Evolutionary conservation across 306 rosid species (phyloP), one percentile per base, ranked within the genome.

Genomic region (Heteromeles arbutifolia): DNA sequence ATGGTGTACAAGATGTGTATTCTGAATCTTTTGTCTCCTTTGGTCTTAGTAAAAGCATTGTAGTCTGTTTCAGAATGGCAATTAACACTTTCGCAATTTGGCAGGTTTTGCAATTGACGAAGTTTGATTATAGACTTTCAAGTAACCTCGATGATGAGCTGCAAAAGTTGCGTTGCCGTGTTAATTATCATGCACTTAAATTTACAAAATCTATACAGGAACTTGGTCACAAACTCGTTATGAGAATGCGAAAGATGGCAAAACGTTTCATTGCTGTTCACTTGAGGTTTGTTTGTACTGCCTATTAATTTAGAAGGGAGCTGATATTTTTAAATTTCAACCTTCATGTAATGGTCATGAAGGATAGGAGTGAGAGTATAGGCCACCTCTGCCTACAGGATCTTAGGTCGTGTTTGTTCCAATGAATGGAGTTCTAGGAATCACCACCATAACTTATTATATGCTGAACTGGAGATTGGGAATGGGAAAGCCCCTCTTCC

Each of bases 41-140:
- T 4, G 5, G 25, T 8, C 64, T 43, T 53, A 34, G 59, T 22
- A 21, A 50, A 54, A 50, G 25, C 63, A 1, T 37, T 74, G 15
- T 65, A n/a, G 19, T 39, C 25, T 10, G 8, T 63, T 63, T 63
- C 67, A 32, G 74, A 53, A 61, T 44, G 69, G 45, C 77, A 63
- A 81, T 80, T 44, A 54, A 75, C 53, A 52, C 69, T 79, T 18
- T 39, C 34, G 53, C 65, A 53, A 64, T 81, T 85, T 76, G 77
- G 76, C 94, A 92, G 98, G 99, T 96, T 80, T 65, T 96, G 66
- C 99, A 96, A 75, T 85, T 96, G 85, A 96, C 99, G 0, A 96
- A 96, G 87, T 96, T 96, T 86, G 99, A 96, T 74, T 96, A 92
- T 69, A 92, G 99, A 84, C 98, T 96, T 75, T 90, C 99, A 56